Evolutionary conservation across 345 rosid species (phyloP).

Genomic region (Jatropha curcas): DNA sequence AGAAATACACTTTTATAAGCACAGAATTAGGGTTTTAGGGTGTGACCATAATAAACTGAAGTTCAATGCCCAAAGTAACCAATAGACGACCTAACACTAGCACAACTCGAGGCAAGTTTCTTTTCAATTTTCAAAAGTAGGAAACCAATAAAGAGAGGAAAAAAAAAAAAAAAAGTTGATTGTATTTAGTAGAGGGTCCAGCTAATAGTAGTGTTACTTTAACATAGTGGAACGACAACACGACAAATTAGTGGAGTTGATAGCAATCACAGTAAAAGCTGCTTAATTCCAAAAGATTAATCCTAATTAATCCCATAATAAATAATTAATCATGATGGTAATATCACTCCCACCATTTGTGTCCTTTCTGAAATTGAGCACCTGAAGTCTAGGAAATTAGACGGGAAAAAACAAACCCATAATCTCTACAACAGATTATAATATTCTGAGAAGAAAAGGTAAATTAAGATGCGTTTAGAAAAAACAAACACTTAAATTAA

Average conservation of each 20-base stretch:
- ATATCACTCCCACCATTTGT: too few species aligned
- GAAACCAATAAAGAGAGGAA: slow-evolving; percentile 21
- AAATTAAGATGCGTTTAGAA: too few species aligned
- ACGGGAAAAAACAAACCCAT: too few species aligned
- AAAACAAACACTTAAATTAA: too few species aligned
- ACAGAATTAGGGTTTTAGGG: too few species aligned
- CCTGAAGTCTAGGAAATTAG: too few species aligned
- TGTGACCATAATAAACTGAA: slow-evolving; percentile 4
- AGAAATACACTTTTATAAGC: too few species aligned
- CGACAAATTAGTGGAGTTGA: slow-evolving; percentile 27
- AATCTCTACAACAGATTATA: too few species aligned
- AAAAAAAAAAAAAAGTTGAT: slow-evolving; percentile 17
- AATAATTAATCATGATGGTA: too few species aligned
- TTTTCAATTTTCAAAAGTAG: slow-evolving; percentile 12
- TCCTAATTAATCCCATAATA: background rate
- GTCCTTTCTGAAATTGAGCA: too few species aligned
- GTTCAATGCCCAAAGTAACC: slow-evolving; percentile 26
- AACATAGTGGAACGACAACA: slow-evolving; percentile 43
- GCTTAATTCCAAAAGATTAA: background rate
- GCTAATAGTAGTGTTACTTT: slow-evolving; percentile 25
- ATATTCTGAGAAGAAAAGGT: too few species aligned
- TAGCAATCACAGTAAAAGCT: slow-evolving; percentile 27
- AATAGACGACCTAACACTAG: slow-evolving; percentile 20
- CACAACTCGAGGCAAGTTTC: slow-evolving; percentile 5
- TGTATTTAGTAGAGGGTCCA: slow-evolving; percentile 31